Percentiles rank a stretch among this genome's conserved stretches.
Conservation (phyloP, 2,329 filamentous ascomycete genomes). For the Botrytis sinoallii region DNA sequence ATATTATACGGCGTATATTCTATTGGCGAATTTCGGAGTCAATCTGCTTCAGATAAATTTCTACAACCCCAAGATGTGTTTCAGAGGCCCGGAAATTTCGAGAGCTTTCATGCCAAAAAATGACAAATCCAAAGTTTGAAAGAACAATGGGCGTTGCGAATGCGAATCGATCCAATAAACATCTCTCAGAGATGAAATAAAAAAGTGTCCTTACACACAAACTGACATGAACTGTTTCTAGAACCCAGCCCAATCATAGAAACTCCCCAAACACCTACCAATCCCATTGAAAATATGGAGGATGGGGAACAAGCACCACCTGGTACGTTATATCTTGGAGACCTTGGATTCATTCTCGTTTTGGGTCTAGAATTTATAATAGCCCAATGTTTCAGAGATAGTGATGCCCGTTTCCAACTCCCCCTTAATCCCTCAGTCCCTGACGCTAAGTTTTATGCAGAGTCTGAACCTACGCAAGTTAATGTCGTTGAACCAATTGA, state of each 20-base stretch:
- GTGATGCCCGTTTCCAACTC: neutral
- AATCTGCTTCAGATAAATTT: neutral
- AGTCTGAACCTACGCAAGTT: neutral
- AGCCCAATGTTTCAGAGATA: constrained; percentile 3
- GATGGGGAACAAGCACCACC: neutral
- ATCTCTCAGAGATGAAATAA: neutral
- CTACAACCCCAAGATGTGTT: neutral
- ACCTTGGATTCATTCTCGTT: constrained; percentile 1
- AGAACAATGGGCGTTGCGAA: neutral
- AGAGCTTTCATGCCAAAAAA: neutral
- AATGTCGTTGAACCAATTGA: neutral
- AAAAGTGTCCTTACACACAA: neutral
- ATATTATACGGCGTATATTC: neutral
- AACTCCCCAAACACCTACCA: neutral
- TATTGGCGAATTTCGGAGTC: neutral
- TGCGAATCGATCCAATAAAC: neutral
- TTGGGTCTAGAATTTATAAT: constrained; percentile 3
- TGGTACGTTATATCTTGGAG: constrained; percentile 9
- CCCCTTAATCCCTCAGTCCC: neutral
- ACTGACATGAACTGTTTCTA: neutral
- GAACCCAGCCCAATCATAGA: neutral
- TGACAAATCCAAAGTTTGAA: neutral
- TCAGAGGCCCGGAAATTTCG: neutral
- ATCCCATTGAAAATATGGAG: neutral
- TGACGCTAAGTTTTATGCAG: constrained; percentile 3